Evolutionary conservation across 2,329 filamentous ascomycete genomes (phyloP).

Genomic region (Xylaria sp.): DNA sequence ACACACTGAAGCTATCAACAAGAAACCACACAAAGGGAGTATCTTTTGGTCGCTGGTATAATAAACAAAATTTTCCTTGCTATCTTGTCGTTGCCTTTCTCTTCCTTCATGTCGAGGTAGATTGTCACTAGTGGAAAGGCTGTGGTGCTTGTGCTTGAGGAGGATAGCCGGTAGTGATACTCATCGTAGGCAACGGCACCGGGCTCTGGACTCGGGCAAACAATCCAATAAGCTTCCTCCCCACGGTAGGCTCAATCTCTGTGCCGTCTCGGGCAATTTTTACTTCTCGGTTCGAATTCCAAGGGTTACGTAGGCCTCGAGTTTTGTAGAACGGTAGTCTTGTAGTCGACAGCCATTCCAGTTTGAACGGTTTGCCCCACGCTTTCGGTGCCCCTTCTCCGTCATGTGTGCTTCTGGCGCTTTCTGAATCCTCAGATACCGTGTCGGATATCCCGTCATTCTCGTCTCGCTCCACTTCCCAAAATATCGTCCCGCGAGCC

Average conservation of each 20-base stretch:
- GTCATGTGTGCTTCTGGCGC: conserved; percentile 48
- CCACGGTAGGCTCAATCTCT: conserved; percentile 86
- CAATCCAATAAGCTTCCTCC: conserved; percentile 78
- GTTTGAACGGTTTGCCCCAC: conserved; percentile 90
- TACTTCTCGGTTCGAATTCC: conserved; percentile 94
- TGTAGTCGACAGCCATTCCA: conserved; percentile 89
- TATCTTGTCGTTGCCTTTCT: not conserved
- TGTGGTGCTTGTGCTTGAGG: conserved; percentile 52
- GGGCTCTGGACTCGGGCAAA: conserved; percentile 71
- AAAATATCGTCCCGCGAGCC: conserved; percentile 94
- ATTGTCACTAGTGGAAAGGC: conserved; percentile 48
- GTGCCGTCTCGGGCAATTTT: conserved; percentile 97
- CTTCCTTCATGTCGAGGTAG: not conserved
- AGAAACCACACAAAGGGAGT: not conserved
- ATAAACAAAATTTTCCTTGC: not conserved
- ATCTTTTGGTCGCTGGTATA: not conserved
- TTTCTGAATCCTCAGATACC: conserved; percentile 47
- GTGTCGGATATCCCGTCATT: conserved; percentile 50
- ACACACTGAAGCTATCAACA: not conserved
- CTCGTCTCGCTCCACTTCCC: conserved; percentile 80
- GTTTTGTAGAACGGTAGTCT: conserved; percentile 90
- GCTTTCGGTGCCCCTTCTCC: conserved; percentile 66
- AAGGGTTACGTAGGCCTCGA: conserved; percentile 86
- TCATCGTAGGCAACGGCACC: conserved; percentile 44
- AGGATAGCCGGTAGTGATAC: conserved; percentile 52